Conservation (phyloP, 768 basidiomycete species). For the Daedaleopsis nitida region DNA sequence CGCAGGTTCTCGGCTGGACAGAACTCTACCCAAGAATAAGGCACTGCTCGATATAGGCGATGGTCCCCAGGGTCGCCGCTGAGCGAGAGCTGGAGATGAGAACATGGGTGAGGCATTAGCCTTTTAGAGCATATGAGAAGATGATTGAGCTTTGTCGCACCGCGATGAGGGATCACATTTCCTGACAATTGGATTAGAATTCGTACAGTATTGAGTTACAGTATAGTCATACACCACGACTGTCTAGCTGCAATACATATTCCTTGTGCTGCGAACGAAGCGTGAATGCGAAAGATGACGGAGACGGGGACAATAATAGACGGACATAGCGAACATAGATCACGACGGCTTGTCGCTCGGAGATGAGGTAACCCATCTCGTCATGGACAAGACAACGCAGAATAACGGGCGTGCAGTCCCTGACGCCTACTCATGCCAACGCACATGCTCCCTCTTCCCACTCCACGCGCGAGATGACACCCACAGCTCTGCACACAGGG, state of each 20-base stretch:
- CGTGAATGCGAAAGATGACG: constrained; percentile 6
- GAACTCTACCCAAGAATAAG: constrained; percentile 13
- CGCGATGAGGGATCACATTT: not conserved
- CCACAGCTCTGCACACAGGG: constrained; percentile 68
- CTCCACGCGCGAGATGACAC: constrained; percentile 56
- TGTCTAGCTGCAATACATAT: constrained; percentile 8
- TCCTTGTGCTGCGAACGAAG: not conserved
- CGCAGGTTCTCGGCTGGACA: constrained; percentile 11
- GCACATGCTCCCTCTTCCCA: constrained; percentile 55
- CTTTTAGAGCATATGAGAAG: not conserved
- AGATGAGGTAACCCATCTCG: constrained; percentile 11
- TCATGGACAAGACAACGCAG: constrained; percentile 9
- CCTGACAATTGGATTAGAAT: constrained; percentile 5
- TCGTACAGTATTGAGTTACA: constrained; percentile 8
- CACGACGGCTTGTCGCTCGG: constrained; percentile 12
- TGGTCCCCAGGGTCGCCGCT: constrained; percentile 18
- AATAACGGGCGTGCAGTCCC: not conserved
- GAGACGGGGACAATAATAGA: not conserved
- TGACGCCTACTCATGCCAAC: constrained; percentile 21
- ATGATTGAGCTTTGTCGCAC: not conserved
- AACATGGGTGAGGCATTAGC: constrained; percentile 10
- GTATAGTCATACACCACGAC: not conserved
- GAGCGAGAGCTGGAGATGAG: constrained; percentile 9
- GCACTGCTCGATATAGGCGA: constrained; percentile 19
- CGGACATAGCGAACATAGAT: constrained; percentile 5